Evolutionary conservation across 352 stramenopile genomes (phyloP), one percentile per base, ranked within the genome.

Genomic region (Stramenopiles sp.): DNA sequence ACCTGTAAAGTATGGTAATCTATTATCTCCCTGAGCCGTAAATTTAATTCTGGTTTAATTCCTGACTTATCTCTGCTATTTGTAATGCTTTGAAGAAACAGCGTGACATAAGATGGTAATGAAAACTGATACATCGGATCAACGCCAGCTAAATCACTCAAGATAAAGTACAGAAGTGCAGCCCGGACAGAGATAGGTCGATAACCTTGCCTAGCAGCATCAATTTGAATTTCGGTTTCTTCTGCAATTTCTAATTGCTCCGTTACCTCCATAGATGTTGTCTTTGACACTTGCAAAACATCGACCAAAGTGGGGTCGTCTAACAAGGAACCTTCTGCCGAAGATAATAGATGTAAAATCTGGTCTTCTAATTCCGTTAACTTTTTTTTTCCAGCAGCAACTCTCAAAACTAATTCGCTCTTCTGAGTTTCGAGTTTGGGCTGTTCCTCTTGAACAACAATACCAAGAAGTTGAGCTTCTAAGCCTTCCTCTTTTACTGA

Each of bases 51-150:
- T 80, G 94, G 90, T 0, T 97, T 87, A 30, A 92, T 88, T 4
- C 95, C 91, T 39, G 89, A 92, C 44, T 91, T 88, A 29, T 90
- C 90, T 0, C 92, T 92, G 1, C 83, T 85, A 30, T 88, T 89
- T 82, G 25, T 90, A 14, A 55, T 55, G 92, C 31, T 71, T 82
- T 92, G 92, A 67, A 94, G 87, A 81, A 97, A 97, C 0, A 97
- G 84, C 0, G 88, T 88, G 14, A 93, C 89, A 83, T 97, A 97
- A 92, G 92, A 97, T 78, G 94, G 90, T 30, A 97, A 84, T 29
- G 89, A 96, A 82, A 97, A 97, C 86, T 97, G 92, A 84, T 96
- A 97, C 91, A 96, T 96, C 0, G 92, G 92, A 80, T 97, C 92
- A 0, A 97, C 91, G 0, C 93, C 85, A 25, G 89, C 89, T 44